Percentiles rank a stretch among this genome's conserved stretches.
These are phyloP conservation scores for Aspergillus novoparasiticus DNA, from an alignment of 2,329 filamentous ascomycete species.

Conservation along the genomic window DNA sequence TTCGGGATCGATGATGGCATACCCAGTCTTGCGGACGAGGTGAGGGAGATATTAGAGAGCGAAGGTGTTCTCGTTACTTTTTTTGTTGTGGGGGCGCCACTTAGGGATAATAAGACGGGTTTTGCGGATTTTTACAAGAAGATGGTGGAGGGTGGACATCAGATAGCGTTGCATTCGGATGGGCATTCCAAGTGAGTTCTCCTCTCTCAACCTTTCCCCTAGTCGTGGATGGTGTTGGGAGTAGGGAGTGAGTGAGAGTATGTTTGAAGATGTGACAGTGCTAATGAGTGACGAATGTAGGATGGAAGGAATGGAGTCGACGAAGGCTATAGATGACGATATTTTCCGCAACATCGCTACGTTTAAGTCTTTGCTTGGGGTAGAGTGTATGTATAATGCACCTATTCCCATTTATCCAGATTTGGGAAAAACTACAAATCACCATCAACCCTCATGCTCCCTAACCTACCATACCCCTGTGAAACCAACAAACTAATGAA, in stretches of 20 bases:
- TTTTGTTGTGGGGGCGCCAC: conserved; percentile 68
- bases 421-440: neutral
- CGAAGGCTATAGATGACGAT: conserved; percentile 40
- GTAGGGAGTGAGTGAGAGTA: neutral
- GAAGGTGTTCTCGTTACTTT: conserved; percentile 69
- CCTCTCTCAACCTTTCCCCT: too few relatives aligned
- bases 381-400: conserved; percentile 32
- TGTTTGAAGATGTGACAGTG: neutral
- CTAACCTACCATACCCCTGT: neutral
- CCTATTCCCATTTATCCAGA: neutral
- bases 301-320: conserved; percentile 38
- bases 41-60: conserved; percentile 63
- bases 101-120: conserved; percentile 62
- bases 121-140: conserved; percentile 65
- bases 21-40: conserved; percentile 60
- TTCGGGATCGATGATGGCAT: conserved; percentile 73
- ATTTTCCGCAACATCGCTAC: conserved; percentile 37
- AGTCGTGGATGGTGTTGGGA: neutral
- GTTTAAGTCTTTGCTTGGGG: conserved; percentile 32
- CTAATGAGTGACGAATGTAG: conserved; percentile 21
- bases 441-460: neutral
- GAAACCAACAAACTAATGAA: neutral
- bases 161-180: conserved; percentile 69
- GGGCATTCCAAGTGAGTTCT: conserved; percentile 62
- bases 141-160: conserved; percentile 65